phyloP scores from a whole-genome alignment of 495 filamentous ascomycete species.

The Schizothecium vesticola region DNA sequence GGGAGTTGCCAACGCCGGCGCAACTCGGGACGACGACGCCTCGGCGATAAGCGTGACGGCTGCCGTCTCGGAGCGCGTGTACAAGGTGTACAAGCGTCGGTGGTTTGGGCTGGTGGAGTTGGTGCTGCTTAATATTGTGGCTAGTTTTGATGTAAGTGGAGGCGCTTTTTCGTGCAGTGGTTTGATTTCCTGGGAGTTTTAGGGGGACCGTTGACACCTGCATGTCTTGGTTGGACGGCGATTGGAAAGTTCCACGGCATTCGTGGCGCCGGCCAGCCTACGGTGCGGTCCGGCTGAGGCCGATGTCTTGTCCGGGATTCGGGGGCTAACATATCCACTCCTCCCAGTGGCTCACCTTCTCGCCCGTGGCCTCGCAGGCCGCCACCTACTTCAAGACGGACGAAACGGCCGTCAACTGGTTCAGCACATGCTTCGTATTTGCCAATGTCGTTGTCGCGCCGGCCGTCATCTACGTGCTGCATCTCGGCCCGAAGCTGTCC shows the following conservation, averaged over 20 bases:
- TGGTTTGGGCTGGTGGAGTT: constrained; percentile 85
- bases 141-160: constrained; percentile 85
- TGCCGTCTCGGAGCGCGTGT: constrained; percentile 28
- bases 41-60: background rate
- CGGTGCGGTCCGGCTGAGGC: background rate
- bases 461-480: constrained; percentile 69
- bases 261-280: background rate
- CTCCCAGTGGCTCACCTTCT: constrained; percentile 86
- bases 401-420: constrained; percentile 83
- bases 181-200: background rate
- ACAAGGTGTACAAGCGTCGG: constrained; percentile 79
- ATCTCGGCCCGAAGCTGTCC: constrained; percentile 70
- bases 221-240: background rate
- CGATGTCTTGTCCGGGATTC: background rate
- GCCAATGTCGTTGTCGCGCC: constrained; percentile 71
- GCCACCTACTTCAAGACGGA: constrained; percentile 69
- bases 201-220: background rate
- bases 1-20: background rate
- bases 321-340: background rate
- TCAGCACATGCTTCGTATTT: constrained; percentile 81
- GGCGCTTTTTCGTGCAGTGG: background rate
- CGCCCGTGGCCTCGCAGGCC: constrained; percentile 72
- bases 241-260: background rate
- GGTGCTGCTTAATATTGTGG: constrained; percentile 83
- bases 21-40: background rate